These are phyloP conservation scores for Pestalotiopsis fici DNA, from an alignment of 2,329 filamentous ascomycete genomes.

Conservation along the genomic window DNA sequence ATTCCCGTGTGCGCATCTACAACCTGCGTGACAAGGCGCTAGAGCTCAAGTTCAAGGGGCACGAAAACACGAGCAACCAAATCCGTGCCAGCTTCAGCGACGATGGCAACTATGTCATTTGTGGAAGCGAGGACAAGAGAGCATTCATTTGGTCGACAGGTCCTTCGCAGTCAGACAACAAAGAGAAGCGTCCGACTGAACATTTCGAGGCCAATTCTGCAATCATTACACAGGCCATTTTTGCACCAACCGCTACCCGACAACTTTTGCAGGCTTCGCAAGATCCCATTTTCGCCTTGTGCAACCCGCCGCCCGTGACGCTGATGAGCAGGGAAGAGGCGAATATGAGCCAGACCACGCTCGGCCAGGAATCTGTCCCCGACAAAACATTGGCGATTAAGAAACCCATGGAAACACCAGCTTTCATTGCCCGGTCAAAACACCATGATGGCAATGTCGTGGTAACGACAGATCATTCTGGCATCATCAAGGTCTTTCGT, in stretches of 20 bases:
- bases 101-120: conserved; percentile 82
- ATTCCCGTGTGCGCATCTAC: conserved; percentile 89
- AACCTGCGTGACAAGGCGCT: conserved; percentile 81
- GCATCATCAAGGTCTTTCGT: conserved; percentile 89
- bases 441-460: conserved; percentile 88
- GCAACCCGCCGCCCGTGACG: conserved; percentile 89
- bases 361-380: conserved; percentile 32
- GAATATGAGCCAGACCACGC: conserved; percentile 40
- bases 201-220: conserved; percentile 88
- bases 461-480: conserved; percentile 84
- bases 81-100: conserved; percentile 89
- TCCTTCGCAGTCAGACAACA: conserved; percentile 60
- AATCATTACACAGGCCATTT: conserved; percentile 85
- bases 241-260: conserved; percentile 78
- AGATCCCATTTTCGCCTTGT: conserved; percentile 93
- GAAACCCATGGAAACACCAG: conserved; percentile 68
- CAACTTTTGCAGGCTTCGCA: conserved; percentile 78
- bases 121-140: conserved; percentile 88
- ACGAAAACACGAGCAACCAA: conserved; percentile 87
- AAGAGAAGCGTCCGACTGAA: conserved; percentile 82
- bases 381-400: conserved; percentile 28
- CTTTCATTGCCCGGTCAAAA: conserved; percentile 73
- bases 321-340: conserved; percentile 73
- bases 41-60: conserved; percentile 87
- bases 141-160: conserved; percentile 87